Evolutionary conservation across 306 rosid genomes (phyloP).

Genomic region (Medicago arabica): DNA sequence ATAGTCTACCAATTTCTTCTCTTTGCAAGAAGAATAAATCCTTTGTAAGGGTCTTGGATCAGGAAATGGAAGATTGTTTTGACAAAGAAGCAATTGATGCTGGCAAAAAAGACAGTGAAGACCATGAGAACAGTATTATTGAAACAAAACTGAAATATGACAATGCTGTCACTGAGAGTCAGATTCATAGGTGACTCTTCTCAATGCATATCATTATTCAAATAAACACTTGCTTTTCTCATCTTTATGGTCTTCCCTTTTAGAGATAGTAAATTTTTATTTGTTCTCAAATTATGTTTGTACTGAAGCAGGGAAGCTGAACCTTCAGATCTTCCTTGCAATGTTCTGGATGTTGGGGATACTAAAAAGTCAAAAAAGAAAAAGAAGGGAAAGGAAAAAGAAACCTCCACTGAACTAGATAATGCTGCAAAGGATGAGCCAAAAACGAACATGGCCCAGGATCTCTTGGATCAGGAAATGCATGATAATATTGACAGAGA

Average conservation of each 20-base stretch:
- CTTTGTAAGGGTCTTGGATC: constrained; percentile 34
- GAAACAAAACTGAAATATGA: constrained; percentile 42
- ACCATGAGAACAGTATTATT: constrained; percentile 34
- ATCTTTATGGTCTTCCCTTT: constrained; percentile 3
- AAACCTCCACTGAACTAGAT: constrained; percentile 36
- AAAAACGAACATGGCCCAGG: constrained; percentile 38
- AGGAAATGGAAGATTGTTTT: constrained; percentile 27
- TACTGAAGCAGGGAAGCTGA: constrained; percentile 43
- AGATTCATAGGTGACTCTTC: constrained; percentile 44
- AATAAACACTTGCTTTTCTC: constrained; percentile 16
- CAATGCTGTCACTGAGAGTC: constrained; percentile 45
- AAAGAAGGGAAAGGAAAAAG: constrained; percentile 42
- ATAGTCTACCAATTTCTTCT: constrained; percentile 56
- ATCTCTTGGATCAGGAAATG: constrained; percentile 40
- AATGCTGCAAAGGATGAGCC: constrained; percentile 34
- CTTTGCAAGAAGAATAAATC: constrained; percentile 53
- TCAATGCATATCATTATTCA: constrained; percentile 18
- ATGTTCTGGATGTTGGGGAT: constrained; percentile 34
- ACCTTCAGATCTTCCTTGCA: constrained; percentile 26
- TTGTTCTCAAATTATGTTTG: constrained; percentile 24
- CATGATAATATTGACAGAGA: constrained; percentile 43
- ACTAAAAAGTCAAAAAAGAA: constrained; percentile 42
- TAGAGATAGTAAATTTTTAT: neutral
- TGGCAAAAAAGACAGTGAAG: constrained; percentile 45
- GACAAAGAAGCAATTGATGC: constrained; percentile 45